Percentiles rank a stretch among this genome's conserved stretches.
Evolutionary conservation across 345 rosid genomes (phyloP).

Genomic region (Turritis glabra): DNA sequence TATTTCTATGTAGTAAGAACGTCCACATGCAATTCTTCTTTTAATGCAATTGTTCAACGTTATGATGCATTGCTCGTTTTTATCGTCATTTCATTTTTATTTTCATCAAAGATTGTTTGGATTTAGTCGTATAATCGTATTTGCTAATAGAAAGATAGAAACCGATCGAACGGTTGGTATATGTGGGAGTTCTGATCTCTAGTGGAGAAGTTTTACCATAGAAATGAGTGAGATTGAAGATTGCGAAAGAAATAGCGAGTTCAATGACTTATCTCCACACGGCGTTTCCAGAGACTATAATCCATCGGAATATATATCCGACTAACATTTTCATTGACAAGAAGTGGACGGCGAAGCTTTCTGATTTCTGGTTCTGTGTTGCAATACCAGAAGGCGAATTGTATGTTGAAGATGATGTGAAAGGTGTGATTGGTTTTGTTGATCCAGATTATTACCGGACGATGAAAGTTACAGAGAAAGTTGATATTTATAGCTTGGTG

Average conservation of each 20-base stretch:
- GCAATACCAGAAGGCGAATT: slow-evolving; percentile 32
- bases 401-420: slow-evolving; percentile 27
- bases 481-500: slow-evolving; percentile 33
- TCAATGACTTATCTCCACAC: slow-evolving; percentile 32
- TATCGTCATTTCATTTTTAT: too few relatives aligned
- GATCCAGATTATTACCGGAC: slow-evolving; percentile 39
- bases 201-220: slow-evolving; percentile 22
- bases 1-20: too few relatives aligned
- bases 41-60: too few relatives aligned
- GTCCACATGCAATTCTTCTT: too few relatives aligned
- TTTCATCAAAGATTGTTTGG: too few relatives aligned
- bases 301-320: slow-evolving; percentile 32
- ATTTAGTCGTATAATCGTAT: too few relatives aligned
- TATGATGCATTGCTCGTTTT: too few relatives aligned
- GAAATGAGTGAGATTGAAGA: slow-evolving; percentile 29
- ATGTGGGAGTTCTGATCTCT: too few relatives aligned
- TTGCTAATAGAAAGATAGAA: too few relatives aligned
- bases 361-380: slow-evolving; percentile 37
- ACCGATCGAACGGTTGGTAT: too few relatives aligned
- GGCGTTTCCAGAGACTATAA: slow-evolving; percentile 27
- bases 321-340: slow-evolving; percentile 19
- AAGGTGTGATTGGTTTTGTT: slow-evolving; percentile 30
- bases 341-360: slow-evolving; percentile 32
- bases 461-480: slow-evolving; percentile 31
- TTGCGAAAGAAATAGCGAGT: slow-evolving; percentile 20